phyloP scores from a whole-genome alignment of 176 grass and related monocot genomes.

The Bromus sterilis region DNA sequence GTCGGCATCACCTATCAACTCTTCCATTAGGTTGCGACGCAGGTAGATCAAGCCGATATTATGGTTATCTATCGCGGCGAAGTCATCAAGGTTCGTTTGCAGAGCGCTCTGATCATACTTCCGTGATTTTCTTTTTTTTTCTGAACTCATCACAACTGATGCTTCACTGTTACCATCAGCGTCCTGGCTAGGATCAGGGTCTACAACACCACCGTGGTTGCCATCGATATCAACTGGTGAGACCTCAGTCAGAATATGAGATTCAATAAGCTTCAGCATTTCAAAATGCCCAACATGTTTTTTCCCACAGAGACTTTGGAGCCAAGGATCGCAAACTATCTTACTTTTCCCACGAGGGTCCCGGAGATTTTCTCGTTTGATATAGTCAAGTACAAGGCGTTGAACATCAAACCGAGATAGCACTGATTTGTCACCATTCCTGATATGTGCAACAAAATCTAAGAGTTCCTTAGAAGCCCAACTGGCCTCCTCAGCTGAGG shows the following conservation, averaged over 20 bases:
- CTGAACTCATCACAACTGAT: conserved; percentile 47
- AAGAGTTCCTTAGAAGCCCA: conserved; percentile 95
- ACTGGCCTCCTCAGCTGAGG: conserved; percentile 35
- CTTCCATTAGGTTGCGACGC: conserved; percentile 92
- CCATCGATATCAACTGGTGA: conserved; percentile 54
- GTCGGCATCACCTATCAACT: conserved; percentile 63
- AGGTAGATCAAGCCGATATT: conserved; percentile 92
- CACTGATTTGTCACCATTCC: conserved; percentile 73
- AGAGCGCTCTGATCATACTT: conserved; percentile 44
- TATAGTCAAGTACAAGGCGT: conserved; percentile 72
- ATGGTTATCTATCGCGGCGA: conserved; percentile 90
- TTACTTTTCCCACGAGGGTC: conserved; percentile 79
- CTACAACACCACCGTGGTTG: conserved; percentile 92
- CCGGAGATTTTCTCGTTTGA: conserved; percentile 71
- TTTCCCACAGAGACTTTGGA: conserved; percentile 76
- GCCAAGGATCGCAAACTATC: conserved; percentile 88
- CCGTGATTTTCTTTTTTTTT: conserved; percentile 70
- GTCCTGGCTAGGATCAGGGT: conserved; percentile 75
- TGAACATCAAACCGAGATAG: conserved; percentile 84
- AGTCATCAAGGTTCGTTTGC: conserved; percentile 83
- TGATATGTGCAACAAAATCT: conserved; percentile 75
- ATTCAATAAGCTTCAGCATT: conserved; percentile 99
- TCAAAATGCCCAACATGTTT: conserved; percentile 87
- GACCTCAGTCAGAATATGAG: conserved; percentile 69
- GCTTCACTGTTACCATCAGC: conserved; percentile 78